A percentile compares a stretch with the other conserved stretches of the same genome.
Evolutionary conservation across 2,329 filamentous ascomycete species (phyloP).

Genomic region (Pestalotiopsis sp.): DNA sequence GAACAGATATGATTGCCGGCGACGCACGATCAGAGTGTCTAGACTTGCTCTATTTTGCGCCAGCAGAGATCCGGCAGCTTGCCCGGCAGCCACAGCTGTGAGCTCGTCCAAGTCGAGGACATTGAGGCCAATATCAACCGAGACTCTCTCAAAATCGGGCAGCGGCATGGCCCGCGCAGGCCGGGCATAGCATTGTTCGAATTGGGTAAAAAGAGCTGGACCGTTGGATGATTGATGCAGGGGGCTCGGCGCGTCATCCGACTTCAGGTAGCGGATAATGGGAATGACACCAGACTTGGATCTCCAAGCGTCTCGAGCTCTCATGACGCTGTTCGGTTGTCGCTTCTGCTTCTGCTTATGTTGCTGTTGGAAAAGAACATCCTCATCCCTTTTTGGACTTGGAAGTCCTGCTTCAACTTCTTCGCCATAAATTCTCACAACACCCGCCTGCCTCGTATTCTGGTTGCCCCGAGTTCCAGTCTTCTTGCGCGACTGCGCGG

Average conservation of each 20-base stretch:
- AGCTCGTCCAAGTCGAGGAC: slow-evolving; percentile 20
- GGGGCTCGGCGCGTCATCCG: not conserved
- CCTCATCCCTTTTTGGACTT: not conserved
- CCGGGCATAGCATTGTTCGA: not conserved
- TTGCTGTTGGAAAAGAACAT: not conserved
- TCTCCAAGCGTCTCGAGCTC: not conserved
- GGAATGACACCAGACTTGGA: not conserved
- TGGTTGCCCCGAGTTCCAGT: slow-evolving; percentile 15
- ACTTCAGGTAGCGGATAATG: slow-evolving; percentile 1
- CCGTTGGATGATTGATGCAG: not conserved
- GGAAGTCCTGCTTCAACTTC: not conserved
- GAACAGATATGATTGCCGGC: slow-evolving; percentile 17
- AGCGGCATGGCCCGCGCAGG: slow-evolving; percentile 16
- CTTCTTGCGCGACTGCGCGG: slow-evolving; percentile 14
- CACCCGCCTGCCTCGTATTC: slow-evolving; percentile 11
- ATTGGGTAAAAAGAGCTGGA: not conserved
- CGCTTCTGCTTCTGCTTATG: not conserved
- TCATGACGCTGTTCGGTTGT: not conserved
- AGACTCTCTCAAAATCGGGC: slow-evolving; percentile 17
- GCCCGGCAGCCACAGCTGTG: slow-evolving; percentile 18
- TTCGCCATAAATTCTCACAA: not conserved
- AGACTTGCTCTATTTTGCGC: slow-evolving; percentile 12
- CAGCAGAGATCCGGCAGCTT: slow-evolving; percentile 16
- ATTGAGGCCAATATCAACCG: slow-evolving; percentile 17
- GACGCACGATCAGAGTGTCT: slow-evolving; percentile 15